A percentile compares a stretch with the other conserved stretches of the same genome.
Evolutionary conservation across 768 basidiomycete genomes (phyloP).

Genomic region (Suillus variegatus): DNA sequence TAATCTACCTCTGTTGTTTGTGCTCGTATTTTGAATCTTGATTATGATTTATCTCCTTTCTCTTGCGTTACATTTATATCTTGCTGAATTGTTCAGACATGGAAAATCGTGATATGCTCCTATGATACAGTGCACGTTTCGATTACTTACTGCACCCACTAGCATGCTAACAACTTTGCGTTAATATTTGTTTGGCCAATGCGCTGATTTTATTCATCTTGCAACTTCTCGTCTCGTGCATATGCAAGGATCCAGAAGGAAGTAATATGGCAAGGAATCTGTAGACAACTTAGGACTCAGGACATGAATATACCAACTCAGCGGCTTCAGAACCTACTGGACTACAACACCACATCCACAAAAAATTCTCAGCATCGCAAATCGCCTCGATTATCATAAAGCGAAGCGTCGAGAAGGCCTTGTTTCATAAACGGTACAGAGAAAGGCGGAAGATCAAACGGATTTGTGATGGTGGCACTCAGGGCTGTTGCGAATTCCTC

Average conservation of each 20-base stretch:
- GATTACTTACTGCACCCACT: not conserved
- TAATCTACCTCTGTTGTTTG: not conserved
- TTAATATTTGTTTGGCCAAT: not conserved
- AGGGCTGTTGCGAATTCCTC: not conserved
- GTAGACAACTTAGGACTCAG: not conserved
- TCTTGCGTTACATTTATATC: not conserved
- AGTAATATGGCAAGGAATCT: not conserved
- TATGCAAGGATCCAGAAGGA: not conserved
- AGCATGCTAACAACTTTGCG: not conserved
- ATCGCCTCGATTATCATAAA: not conserved
- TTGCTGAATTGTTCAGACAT: not conserved
- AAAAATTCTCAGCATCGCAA: not conserved
- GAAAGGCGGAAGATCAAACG: slow-evolving; percentile 4
- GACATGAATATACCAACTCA: too few relatives aligned
- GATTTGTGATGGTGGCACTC: not conserved
- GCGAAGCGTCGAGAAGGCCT: not conserved
- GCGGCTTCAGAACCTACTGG: not conserved
- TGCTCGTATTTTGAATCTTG: not conserved
- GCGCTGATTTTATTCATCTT: not conserved
- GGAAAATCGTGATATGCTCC: not conserved
- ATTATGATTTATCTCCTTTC: not conserved
- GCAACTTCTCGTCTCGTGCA: not conserved
- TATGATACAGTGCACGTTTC: not conserved
- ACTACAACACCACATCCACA: not conserved
- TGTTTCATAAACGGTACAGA: not conserved